Conservation (phyloP, 768 basidiomycete genomes). For the Phaeolepiota aurea region DNA sequence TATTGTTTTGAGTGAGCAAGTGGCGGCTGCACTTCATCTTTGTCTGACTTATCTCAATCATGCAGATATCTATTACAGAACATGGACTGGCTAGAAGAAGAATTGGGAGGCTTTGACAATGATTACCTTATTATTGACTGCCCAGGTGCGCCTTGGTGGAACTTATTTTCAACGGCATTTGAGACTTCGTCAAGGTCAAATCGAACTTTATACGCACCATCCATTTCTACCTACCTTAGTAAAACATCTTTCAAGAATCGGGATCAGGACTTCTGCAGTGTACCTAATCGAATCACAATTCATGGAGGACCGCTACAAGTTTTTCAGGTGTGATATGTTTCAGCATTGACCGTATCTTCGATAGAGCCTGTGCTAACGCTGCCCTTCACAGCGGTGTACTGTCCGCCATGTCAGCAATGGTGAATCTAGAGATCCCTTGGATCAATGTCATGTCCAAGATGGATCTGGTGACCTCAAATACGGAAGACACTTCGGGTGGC, state of each 20-base stretch:
- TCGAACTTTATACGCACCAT: constrained; percentile 97
- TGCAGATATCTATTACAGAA: constrained; percentile 90
- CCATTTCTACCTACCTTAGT: constrained; percentile 91
- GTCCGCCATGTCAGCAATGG: constrained; percentile 98
- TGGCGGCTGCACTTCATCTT: constrained; percentile 13
- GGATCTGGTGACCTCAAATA: constrained; percentile 78
- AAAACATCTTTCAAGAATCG: constrained; percentile 62
- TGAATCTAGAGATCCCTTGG: constrained; percentile 94
- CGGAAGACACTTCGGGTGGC: constrained; percentile 51
- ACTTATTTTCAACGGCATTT: too few relatives aligned
- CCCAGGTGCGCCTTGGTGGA: too few relatives aligned
- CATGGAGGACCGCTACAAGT: constrained; percentile 99
- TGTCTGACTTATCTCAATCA: neutral
- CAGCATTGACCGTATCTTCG: neutral
- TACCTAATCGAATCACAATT: constrained; percentile 98
- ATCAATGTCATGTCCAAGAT: constrained; percentile 99
- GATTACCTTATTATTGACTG: constrained; percentile 94
- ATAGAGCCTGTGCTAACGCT: neutral
- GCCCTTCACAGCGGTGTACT: constrained; percentile 68
- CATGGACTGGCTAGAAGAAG: constrained; percentile 97
- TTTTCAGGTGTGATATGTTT: constrained; percentile 61
- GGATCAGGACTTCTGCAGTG: constrained; percentile 79
- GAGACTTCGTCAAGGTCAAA: constrained; percentile 93
- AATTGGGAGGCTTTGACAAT: constrained; percentile 89
- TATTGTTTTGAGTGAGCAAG: constrained; percentile 99